These are phyloP conservation scores for Xanthoconium separans DNA, from an alignment of 1,284 basidiomycete genomes.

Conservation along the genomic window DNA sequence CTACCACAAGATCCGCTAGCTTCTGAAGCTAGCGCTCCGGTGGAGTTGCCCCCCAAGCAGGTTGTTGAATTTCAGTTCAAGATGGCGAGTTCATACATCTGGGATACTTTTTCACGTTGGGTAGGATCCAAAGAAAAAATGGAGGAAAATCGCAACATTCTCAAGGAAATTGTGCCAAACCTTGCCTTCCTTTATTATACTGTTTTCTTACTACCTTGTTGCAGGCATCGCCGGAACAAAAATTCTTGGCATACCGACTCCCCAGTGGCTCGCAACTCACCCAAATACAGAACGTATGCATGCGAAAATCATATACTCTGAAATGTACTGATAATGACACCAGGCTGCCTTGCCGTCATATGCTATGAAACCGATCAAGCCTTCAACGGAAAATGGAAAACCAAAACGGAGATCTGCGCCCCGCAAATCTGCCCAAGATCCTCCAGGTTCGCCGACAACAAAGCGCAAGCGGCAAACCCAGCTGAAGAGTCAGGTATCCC, in stretches of 20 bases:
- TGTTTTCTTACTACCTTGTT: slow-evolving; percentile 3
- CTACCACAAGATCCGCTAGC: slow-evolving; percentile 11
- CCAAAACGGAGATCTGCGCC: slow-evolving; percentile 29
- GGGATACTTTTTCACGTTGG: slow-evolving; percentile 59
- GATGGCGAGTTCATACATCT: slow-evolving; percentile 44
- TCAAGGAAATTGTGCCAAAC: slow-evolving; percentile 43
- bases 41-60: slow-evolving; percentile 24
- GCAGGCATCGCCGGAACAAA: slow-evolving; percentile 41
- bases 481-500: slow-evolving; percentile 23
- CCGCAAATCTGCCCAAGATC: slow-evolving; percentile 29
- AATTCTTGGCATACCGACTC: slow-evolving; percentile 58
- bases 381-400: slow-evolving; percentile 36
- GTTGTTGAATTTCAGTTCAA: slow-evolving; percentile 49
- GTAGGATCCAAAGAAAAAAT: slow-evolving; percentile 49
- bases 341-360: slow-evolving; percentile 50
- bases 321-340: background rate
- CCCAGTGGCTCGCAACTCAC: slow-evolving; percentile 52
- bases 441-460: slow-evolving; percentile 13
- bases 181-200: background rate
- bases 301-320: background rate
- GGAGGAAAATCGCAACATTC: slow-evolving; percentile 40
- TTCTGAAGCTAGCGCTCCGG: slow-evolving; percentile 10
- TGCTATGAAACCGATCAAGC: slow-evolving; percentile 53
- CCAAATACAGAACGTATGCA: slow-evolving; percentile 54
- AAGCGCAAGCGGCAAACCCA: slow-evolving; percentile 34